Percentiles rank a stretch among this genome's conserved stretches.
Evolutionary conservation across 805 yeast species (phyloP).

Genomic region (Candida caryicola): DNA sequence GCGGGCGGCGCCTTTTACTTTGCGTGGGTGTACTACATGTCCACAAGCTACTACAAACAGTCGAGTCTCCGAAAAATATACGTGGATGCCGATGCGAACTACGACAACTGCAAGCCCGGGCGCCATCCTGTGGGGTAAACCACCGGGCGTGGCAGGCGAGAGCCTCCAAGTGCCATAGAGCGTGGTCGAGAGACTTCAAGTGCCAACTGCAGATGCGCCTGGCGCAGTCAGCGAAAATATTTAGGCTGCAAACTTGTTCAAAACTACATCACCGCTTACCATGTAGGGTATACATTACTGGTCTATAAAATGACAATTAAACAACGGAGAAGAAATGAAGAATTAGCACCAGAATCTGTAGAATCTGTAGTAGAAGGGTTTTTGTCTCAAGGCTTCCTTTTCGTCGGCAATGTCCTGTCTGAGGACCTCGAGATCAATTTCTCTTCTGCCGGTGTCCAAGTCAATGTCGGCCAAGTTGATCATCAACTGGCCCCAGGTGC

Average conservation of each 20-base stretch:
- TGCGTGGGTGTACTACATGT: conserved; percentile 32
- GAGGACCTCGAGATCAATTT: conserved; percentile 33
- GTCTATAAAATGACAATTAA: too few species aligned
- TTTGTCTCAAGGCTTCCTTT: conserved; percentile 22
- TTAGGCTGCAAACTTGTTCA: too few species aligned
- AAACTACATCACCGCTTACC: too few species aligned
- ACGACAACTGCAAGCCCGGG: conserved; percentile 24
- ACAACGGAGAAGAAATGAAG: background rate
- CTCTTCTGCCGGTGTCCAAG: conserved; percentile 44
- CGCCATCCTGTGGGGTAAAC: conserved; percentile 19
- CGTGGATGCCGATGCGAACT: conserved; percentile 27
- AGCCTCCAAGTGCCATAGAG: too few species aligned
- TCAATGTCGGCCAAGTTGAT: conserved; percentile 36
- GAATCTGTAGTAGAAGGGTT: conserved; percentile 28
- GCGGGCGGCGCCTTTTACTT: conserved; percentile 34
- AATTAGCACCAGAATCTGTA: conserved; percentile 33
- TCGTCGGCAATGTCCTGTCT: conserved; percentile 43
- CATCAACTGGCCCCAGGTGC: conserved; percentile 26
- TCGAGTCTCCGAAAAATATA: conserved; percentile 30
- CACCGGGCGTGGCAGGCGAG: too few species aligned
- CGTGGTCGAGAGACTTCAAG: too few species aligned
- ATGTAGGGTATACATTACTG: too few species aligned
- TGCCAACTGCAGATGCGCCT: too few species aligned
- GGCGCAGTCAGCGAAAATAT: too few species aligned
- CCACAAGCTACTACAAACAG: conserved; percentile 26